Percentiles rank a stretch among this genome's conserved stretches.
These are phyloP conservation scores for Schwanniomyces pseudopolymorphus DNA, from an alignment of 805 yeast species.

Conservation along the genomic window DNA sequence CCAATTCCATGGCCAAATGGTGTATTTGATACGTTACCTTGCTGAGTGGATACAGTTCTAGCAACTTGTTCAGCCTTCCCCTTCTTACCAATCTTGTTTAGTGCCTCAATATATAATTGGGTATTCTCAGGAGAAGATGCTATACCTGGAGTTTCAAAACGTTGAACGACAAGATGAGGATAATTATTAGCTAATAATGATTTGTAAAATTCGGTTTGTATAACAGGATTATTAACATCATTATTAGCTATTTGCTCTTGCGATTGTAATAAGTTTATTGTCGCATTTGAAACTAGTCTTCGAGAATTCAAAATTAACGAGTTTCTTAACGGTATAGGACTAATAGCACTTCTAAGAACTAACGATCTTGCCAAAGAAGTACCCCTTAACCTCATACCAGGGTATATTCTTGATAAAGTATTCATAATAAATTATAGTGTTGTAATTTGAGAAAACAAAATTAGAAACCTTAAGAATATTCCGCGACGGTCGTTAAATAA, in stretches of 20 bases:
- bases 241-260: slow-evolving; percentile 87
- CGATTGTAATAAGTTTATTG: slow-evolving; percentile 30
- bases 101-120: slow-evolving; percentile 74
- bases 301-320: slow-evolving; percentile 1
- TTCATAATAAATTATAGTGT: slow-evolving; percentile 3
- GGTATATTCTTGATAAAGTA: slow-evolving; percentile 7
- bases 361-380: background rate
- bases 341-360: background rate
- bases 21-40: background rate
- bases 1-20: slow-evolving; percentile 48
- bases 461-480: slow-evolving; percentile 1
- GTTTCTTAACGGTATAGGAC: background rate
- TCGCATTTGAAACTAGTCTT: slow-evolving; percentile 22
- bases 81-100: slow-evolving; percentile 71
- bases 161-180: slow-evolving; percentile 94
- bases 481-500: background rate
- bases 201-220: slow-evolving; percentile 83
- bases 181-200: slow-evolving; percentile 74
- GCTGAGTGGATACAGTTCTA: slow-evolving; percentile 28
- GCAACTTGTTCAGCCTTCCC: slow-evolving; percentile 75
- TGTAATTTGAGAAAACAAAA: background rate
- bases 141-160: slow-evolving; percentile 93
- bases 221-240: slow-evolving; percentile 61
- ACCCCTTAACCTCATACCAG: slow-evolving; percentile 1
- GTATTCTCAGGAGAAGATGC: slow-evolving; percentile 81